These are phyloP conservation scores for Candida mattraensis DNA, from an alignment of 805 yeast species.

Conservation along the genomic window DNA sequence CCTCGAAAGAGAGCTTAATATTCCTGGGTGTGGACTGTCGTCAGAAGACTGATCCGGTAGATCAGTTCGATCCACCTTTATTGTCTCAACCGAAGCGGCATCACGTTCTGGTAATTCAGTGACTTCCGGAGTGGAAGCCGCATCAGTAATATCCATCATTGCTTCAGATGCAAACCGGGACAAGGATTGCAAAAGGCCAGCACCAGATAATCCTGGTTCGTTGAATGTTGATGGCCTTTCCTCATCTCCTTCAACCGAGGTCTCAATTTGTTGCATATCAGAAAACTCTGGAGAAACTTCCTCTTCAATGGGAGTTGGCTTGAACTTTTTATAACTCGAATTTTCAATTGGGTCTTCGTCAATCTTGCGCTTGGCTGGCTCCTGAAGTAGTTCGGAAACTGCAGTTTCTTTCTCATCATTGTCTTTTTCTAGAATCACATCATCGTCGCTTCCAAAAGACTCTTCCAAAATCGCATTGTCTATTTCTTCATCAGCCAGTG, in stretches of 20 bases:
- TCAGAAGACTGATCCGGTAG: too few relatives aligned
- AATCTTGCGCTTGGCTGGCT: too few relatives aligned
- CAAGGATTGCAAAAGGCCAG: slow-evolving; percentile 4
- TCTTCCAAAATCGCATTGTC: slow-evolving; percentile 10
- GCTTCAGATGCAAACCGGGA: slow-evolving; percentile 14
- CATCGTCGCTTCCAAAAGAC: slow-evolving; percentile 6
- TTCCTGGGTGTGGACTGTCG: background rate
- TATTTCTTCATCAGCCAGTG: slow-evolving; percentile 13
- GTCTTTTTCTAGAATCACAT: background rate
- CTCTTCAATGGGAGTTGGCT: too few relatives aligned
- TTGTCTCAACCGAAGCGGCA: too few relatives aligned
- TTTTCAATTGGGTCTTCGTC: too few relatives aligned
- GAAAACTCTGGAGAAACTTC: background rate
- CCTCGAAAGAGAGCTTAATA: slow-evolving; percentile 3
- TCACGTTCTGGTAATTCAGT: slow-evolving; percentile 1
- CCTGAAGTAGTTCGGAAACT: too few relatives aligned
- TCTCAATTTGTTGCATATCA: background rate
- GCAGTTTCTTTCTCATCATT: too few relatives aligned
- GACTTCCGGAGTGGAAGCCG: slow-evolving; percentile 1
- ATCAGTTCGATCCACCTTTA: too few relatives aligned
- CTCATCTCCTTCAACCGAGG: slow-evolving; percentile 3
- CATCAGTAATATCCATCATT: slow-evolving; percentile 16
- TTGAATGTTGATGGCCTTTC: background rate
- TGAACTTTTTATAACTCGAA: too few relatives aligned
- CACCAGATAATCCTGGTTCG: background rate